Evolutionary conservation across 2,329 filamentous ascomycete genomes (phyloP), one percentile per base, ranked within the genome.

Genomic region (Westerdykella aurantiaca): DNA sequence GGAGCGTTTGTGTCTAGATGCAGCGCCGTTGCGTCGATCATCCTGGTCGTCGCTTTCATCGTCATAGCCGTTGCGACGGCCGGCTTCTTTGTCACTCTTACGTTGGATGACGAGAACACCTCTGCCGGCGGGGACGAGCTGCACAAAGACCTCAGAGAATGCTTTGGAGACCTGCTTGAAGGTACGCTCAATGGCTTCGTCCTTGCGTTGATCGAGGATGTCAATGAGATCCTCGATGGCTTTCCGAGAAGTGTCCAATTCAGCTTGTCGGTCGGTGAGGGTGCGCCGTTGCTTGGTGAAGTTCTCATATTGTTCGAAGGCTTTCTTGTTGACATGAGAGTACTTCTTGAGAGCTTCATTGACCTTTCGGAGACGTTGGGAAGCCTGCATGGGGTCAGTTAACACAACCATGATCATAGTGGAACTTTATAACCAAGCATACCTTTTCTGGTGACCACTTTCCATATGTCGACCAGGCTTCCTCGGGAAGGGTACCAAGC

Each of bases 241-340:
- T 31, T 76, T 77, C 55, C 95, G 88, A 2, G 87, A 91, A 12
- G 82, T 83, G 57, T 95, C 88, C 10, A 98, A 81, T 65, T 97
- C 93, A 56, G 84, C 80, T 39, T 91, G 82, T 54, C 93, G 85
- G 60, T 86, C 85, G 39, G 86, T 86, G 14, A 98, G 76, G 17
- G 85, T 85, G 49, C 95, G 90, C 45, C 94, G 85, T 69, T 96
- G 88, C 40, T 83, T 86, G 6, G 91, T 96, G 66, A 97, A 98
- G 71, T 84, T 95, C 72, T 91, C 94, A 73, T 97, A 98, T 67
- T 98, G 93, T 69, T 98, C 94, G 63, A 97, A 95, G 0, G 93
- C 93, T 72, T 98, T 97, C 73, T 97, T 98, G 79, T 98, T 98
- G 71, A 98, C 90, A 60, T 96, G 88, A 43, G 89, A 88, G 72